phyloP scores from a whole-genome alignment of 2,329 filamentous ascomycete genomes.

The Botrytis paeoniae region DNA sequence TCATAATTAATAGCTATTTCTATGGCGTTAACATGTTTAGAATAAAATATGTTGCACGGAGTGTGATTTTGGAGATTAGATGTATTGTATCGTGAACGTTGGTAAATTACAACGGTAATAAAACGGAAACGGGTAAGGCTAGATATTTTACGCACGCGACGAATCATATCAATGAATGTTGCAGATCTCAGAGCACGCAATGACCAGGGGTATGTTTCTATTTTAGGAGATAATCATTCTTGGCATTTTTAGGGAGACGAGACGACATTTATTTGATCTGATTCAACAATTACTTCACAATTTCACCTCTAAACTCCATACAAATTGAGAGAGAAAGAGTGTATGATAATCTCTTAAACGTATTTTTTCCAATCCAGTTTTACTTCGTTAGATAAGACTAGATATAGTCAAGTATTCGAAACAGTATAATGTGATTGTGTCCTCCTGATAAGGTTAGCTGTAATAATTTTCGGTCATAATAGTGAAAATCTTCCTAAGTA shows the following conservation, averaged over 20 bases:
- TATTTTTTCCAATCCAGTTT: background rate
- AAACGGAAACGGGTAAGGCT: background rate
- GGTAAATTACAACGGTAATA: background rate
- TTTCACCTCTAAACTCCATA: background rate
- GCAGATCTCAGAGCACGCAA: background rate
- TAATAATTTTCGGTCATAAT: background rate
- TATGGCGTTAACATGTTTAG: slow-evolving; percentile 25
- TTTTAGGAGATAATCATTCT: background rate
- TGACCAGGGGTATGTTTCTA: background rate
- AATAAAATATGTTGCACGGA: background rate
- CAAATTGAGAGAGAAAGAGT: background rate
- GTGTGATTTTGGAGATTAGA: background rate
- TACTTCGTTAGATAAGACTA: background rate
- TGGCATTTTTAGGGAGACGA: background rate
- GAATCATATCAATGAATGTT: background rate
- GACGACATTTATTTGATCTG: background rate
- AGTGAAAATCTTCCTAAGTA: background rate
- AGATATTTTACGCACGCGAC: background rate
- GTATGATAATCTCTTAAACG: background rate
- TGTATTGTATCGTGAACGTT: background rate
- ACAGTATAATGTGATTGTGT: background rate
- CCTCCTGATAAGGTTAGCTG: background rate
- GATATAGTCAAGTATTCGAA: background rate
- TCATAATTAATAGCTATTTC: slow-evolving; percentile 25
- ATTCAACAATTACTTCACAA: background rate